Conservation (phyloP, 75 land plant species). For the Sequoia sempervirens region DNA sequence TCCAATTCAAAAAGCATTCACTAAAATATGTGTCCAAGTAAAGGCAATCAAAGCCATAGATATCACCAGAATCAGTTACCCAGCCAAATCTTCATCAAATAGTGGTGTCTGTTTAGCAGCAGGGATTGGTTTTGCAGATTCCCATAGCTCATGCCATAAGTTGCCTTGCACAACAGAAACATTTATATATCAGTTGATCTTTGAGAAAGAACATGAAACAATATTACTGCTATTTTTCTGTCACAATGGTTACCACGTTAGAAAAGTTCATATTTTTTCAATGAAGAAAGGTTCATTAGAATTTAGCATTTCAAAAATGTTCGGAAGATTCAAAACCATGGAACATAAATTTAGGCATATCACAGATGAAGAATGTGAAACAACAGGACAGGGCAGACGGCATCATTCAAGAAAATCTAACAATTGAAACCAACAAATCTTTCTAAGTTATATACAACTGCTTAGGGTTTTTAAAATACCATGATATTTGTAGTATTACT, state of each 20-base stretch:
- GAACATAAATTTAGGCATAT: too few species aligned
- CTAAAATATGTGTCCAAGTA: background rate
- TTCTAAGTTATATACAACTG: too few species aligned
- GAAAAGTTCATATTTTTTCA: background rate
- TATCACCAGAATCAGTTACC: conserved; percentile 43
- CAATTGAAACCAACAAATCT: too few species aligned
- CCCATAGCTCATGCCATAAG: conserved; percentile 96
- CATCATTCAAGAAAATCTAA: too few species aligned
- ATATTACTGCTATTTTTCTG: background rate
- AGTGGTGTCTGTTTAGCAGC: conserved; percentile 86
- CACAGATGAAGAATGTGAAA: too few species aligned
- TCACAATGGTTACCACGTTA: background rate
- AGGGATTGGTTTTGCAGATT: conserved; percentile 83
- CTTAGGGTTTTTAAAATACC: too few species aligned
- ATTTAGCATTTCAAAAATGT: too few species aligned
- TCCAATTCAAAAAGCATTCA: background rate
- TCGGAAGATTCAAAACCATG: too few species aligned
- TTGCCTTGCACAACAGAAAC: conserved; percentile 47
- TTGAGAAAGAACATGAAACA: background rate
- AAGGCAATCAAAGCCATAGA: conserved; percentile 3
- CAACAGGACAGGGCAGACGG: too few species aligned
- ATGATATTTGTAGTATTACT: too few species aligned
- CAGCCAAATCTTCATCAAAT: conserved; percentile 95
- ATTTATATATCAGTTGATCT: background rate
- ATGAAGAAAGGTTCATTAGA: background rate